phyloP scores from a whole-genome alignment of 2,329 filamentous ascomycete genomes.

The Verticillium nubilum region DNA sequence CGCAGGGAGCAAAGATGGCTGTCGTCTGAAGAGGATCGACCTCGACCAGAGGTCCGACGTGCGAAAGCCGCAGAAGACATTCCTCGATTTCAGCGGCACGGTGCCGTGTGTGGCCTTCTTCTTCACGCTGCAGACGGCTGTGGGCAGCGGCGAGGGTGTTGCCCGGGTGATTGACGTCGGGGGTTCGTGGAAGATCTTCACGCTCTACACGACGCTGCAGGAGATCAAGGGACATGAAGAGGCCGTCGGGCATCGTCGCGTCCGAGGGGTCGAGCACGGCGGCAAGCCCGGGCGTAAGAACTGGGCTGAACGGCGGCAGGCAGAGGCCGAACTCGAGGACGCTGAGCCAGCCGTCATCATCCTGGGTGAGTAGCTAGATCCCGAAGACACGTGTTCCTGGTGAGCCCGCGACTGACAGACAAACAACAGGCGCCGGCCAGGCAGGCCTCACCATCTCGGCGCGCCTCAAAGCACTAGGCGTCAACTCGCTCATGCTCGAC shows the following conservation, averaged over 20 bases:
- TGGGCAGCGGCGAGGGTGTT: constrained; percentile 52
- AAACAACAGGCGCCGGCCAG: constrained; percentile 46
- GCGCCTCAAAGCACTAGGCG: constrained; percentile 48
- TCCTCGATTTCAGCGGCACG: constrained; percentile 36
- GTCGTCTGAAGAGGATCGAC: constrained; percentile 33
- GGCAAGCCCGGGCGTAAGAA: constrained; percentile 12
- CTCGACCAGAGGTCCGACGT: constrained; percentile 32
- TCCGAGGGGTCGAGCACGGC: constrained; percentile 41
- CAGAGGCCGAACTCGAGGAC: constrained; percentile 8
- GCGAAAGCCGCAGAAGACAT: constrained; percentile 13
- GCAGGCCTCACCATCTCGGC: constrained; percentile 46
- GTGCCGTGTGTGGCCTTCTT: constrained; percentile 52
- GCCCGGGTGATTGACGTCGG: constrained; percentile 38
- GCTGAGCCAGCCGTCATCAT: constrained; percentile 12
- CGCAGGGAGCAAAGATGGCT: not conserved
- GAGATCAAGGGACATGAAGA: constrained; percentile 45
- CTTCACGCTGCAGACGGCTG: constrained; percentile 43
- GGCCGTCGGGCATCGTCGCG: constrained; percentile 31
- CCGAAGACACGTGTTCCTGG: constrained; percentile 7
- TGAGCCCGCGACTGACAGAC: not conserved
- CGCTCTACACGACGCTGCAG: constrained; percentile 47
- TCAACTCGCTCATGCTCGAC: constrained; percentile 48
- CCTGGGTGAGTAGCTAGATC: constrained; percentile 14
- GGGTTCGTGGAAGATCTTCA: constrained; percentile 47
- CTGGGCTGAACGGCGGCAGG: constrained; percentile 14